Conservation (phyloP, 371 early-diverging fungal species). For the Thermomucor indicae-seudaticae region DNA sequence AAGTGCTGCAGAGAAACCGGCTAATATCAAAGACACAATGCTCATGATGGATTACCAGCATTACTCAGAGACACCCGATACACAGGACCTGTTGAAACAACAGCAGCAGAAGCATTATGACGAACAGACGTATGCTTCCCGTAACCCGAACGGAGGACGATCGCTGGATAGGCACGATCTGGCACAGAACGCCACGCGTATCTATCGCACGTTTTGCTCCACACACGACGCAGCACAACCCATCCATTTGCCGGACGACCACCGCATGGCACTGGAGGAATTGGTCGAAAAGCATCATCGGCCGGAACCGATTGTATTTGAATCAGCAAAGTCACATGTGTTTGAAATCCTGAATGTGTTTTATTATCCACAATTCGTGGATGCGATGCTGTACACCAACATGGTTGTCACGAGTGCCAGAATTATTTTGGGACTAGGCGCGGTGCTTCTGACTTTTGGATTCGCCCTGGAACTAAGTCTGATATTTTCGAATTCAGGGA, state of each 20-base stretch:
- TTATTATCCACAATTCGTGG: conserved; percentile 45
- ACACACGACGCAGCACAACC: conserved; percentile 34
- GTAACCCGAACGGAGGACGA: conserved; percentile 15
- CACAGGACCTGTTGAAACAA: conserved; percentile 19
- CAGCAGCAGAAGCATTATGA: neutral
- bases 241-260: conserved; percentile 43
- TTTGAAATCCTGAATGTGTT: conserved; percentile 47
- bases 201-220: conserved; percentile 42
- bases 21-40: conserved; percentile 12
- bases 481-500: conserved; percentile 30
- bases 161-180: conserved; percentile 31
- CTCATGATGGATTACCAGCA: neutral
- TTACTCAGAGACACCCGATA: conserved; percentile 27
- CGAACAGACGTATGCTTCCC: conserved; percentile 25
- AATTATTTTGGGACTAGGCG: conserved; percentile 17
- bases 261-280: conserved; percentile 36
- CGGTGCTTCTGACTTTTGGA: conserved; percentile 27
- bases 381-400: conserved; percentile 34
- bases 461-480: conserved; percentile 36
- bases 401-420: conserved; percentile 16
- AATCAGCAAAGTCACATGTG: conserved; percentile 39
- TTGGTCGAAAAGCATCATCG: conserved; percentile 35
- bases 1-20: conserved; percentile 2
- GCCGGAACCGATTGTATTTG: conserved; percentile 45
- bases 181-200: conserved; percentile 38